Base-by-base conservation (phyloP, 768 basidiomycete genomes). In the Termitomyces sp. region DNA sequence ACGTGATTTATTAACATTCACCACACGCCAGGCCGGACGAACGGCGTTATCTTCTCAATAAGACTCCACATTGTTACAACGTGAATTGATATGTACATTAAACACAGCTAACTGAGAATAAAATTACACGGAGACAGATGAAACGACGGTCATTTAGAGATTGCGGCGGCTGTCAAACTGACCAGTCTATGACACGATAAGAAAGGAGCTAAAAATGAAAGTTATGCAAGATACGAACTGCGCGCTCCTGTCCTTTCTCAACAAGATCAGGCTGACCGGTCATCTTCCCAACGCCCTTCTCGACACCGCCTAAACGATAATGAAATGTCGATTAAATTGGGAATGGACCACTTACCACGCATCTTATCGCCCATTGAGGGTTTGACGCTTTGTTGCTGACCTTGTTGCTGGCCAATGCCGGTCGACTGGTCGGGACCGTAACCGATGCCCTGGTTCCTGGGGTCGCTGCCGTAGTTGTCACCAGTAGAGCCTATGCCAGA, bases 281-380 rank as follows among this genome's bases (percentile, higher is more conserved):
- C 24, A 66, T 46, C 56, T 69, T 69, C 0, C 66, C 66, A 7
- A 62, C 57, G 2, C 65, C 36, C 12, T 64, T 65, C 60, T 70
- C 69, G 2, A 61, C 57, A 24, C 65, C 65, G 14, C 67, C 68
- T 69, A 20, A 14, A 2, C 4, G 2, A 10, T 4, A 3, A 7
- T 26, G 5, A 9, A 20, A 46, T 24, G n/a, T 36, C 9, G 9
- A 2, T 12, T 9, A 34, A 20, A n/a, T 2, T 18, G 8, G 16
- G 16, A 5, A 12, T 9, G 12, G n/a, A 29, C 47, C 0, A 51
- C 57, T 2, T 10, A 64, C 67, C 67, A 36, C 60, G 59, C 39
- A 70, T 61, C 31, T 67, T 69, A 13, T 69, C 69, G 3, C 64
- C 63, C 52, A 64, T 58, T 14, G 51, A 41, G 0, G 63, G 53